phyloP scores from a whole-genome alignment of 2,329 filamentous ascomycete genomes.

The Talaromyces sp. region DNA sequence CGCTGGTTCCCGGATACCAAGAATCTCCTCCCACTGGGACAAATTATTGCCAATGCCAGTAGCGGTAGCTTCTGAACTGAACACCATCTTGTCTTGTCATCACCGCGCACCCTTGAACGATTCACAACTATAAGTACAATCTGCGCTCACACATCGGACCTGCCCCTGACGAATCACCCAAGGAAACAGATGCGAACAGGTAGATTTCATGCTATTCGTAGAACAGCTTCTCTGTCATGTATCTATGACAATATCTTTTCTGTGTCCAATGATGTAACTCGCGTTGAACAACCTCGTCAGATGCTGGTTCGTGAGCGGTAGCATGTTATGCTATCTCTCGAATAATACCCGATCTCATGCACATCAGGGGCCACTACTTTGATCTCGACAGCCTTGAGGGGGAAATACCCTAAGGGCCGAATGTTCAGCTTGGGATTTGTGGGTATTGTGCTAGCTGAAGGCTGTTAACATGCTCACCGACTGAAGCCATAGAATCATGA shows the following conservation, averaged over 20 bases:
- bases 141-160: no score
- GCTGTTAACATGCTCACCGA: not conserved
- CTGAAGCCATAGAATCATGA: not conserved
- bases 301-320: not conserved
- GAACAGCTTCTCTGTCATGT: no score
- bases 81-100: no score
- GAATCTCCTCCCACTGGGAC: not conserved
- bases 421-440: no score
- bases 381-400: not conserved
- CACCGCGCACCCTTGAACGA: no score
- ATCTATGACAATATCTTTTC: no score
- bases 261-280: no score
- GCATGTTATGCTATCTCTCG: not conserved
- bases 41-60: not conserved
- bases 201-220: no score
- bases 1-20: not conserved
- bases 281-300: not conserved
- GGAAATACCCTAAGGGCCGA: no score
- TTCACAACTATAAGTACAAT: no score
- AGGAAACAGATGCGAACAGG: no score
- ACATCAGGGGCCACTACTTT: not conserved
- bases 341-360: not conserved
- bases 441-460: not conserved
- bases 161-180: no score
- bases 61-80: not conserved